A percentile compares a stretch with the other conserved stretches of the same genome.
phyloP scores from a whole-genome alignment of 2,329 filamentous ascomycete species.

The Orbilia blumenaviensis region DNA sequence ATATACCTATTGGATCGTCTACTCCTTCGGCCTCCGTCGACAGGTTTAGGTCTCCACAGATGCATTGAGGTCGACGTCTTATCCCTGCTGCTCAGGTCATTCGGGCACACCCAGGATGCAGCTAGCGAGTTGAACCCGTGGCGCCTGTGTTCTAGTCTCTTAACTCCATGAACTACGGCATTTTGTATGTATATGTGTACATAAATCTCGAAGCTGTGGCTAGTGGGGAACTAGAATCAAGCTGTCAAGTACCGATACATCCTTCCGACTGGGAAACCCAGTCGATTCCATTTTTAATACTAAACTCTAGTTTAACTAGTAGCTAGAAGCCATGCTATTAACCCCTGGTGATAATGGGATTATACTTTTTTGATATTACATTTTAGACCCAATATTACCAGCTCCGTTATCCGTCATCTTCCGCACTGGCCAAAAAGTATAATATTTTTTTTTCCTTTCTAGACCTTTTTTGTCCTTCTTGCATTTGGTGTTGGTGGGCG shows the following conservation, averaged over 20 bases:
- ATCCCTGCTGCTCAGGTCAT: slow-evolving; percentile 53
- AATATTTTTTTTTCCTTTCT: too few relatives aligned
- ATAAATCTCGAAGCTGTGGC: slow-evolving; percentile 32
- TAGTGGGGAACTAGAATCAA: slow-evolving; percentile 16
- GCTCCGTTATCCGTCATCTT: slow-evolving; percentile 28
- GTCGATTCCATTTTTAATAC: slow-evolving; percentile 10
- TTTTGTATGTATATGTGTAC: neutral
- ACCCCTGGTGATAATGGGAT: slow-evolving; percentile 4
- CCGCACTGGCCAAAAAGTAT: slow-evolving; percentile 13
- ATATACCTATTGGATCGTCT: slow-evolving; percentile 52
- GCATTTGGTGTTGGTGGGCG: too few relatives aligned
- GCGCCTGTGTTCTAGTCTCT: slow-evolving; percentile 28
- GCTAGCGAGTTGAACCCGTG: slow-evolving; percentile 45
- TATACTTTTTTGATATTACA: slow-evolving; percentile 29
- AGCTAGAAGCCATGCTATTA: neutral
- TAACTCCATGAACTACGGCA: slow-evolving; percentile 12
- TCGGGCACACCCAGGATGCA: slow-evolving; percentile 50
- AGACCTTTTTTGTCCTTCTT: slow-evolving; percentile 14
- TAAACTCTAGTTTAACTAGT: neutral
- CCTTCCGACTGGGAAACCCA: slow-evolving; percentile 6
- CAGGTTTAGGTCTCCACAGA: slow-evolving; percentile 37
- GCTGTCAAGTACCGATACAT: slow-evolving; percentile 41
- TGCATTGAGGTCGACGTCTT: slow-evolving; percentile 32
- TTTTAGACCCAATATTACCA: slow-evolving; percentile 9
- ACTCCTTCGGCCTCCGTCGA: neutral